Percentiles rank a stretch among this genome's conserved stretches.
These are phyloP conservation scores for Grigorovia yakushimaensis DNA, from an alignment of 805 yeast genomes.

Conservation along the genomic window DNA sequence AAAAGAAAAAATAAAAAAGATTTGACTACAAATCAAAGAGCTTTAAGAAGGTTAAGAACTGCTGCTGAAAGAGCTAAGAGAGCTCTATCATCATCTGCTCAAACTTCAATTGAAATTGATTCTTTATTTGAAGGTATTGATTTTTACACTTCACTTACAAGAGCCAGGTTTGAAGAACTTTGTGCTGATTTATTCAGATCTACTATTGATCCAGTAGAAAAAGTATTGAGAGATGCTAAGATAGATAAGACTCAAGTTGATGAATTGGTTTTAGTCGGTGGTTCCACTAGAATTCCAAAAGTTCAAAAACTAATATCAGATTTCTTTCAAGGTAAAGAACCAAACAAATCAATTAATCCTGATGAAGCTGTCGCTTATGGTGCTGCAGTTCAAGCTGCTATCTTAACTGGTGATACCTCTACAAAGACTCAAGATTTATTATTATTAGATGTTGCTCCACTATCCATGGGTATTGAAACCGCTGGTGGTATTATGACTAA, in stretches of 20 bases:
- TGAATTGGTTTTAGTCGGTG: conserved; percentile 94
- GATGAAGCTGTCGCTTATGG: conserved; percentile 99
- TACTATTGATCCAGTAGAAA: conserved; percentile 90
- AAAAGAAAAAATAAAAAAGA: conserved; percentile 95
- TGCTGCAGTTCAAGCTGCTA: conserved; percentile 98
- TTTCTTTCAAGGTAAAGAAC: conserved; percentile 95
- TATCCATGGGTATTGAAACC: conserved; percentile 95
- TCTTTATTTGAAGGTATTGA: conserved; percentile 91
- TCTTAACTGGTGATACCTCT: conserved; percentile 90
- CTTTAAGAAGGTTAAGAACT: conserved; percentile 93
- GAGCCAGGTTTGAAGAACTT: conserved; percentile 96
- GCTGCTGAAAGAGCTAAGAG: conserved; percentile 99
- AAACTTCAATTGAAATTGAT: conserved; percentile 91
- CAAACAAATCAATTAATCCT: conserved; percentile 93
- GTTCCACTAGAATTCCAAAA: conserved; percentile 97
- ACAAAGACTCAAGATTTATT: conserved; percentile 92
- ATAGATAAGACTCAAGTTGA: conserved; percentile 81
- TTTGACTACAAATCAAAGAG: conserved; percentile 81
- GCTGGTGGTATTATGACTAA: conserved; percentile 99
- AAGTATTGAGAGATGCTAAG: conserved; percentile 84
- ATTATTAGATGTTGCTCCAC: conserved; percentile 94
- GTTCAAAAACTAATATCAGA: conserved; percentile 92
- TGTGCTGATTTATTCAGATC: conserved; percentile 92
- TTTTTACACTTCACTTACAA: conserved; percentile 90
- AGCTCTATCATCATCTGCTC: conserved; percentile 92